Conservation (phyloP, 23 red algal genomes). For the Rhodosorus marinus region DNA sequence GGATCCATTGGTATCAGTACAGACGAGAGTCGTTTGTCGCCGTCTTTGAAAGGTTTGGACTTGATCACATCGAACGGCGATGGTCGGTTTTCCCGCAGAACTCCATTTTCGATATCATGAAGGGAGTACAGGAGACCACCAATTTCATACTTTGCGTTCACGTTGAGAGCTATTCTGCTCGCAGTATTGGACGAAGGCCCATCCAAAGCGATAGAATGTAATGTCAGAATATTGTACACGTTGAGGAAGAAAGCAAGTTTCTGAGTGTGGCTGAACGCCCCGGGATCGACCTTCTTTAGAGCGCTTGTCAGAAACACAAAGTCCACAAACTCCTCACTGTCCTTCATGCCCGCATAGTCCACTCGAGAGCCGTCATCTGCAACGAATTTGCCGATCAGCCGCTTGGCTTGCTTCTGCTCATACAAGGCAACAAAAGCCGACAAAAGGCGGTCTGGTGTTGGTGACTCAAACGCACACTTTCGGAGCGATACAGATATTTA, state of each 20-base stretch:
- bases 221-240: constrained; percentile 54
- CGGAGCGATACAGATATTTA: too few species aligned
- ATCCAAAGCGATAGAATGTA: constrained; percentile 42
- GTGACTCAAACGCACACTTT: too few species aligned
- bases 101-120: constrained; percentile 69
- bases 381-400: too few species aligned
- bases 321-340: too few species aligned
- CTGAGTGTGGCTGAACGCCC: too few species aligned
- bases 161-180: constrained; percentile 31
- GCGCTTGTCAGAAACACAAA: too few species aligned
- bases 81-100: constrained; percentile 48
- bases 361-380: too few species aligned
- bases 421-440: too few species aligned
- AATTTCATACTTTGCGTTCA: constrained; percentile 51
- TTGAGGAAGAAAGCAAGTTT: constrained; percentile 65
- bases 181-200: constrained; percentile 4
- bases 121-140: constrained; percentile 55
- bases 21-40: constrained; percentile 15
- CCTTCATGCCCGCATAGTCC: too few species aligned
- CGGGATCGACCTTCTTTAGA: too few species aligned
- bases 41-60: constrained; percentile 20
- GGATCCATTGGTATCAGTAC: constrained; percentile 25
- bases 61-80: constrained; percentile 34
- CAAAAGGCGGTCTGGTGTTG: too few species aligned
- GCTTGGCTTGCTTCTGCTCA: too few species aligned